These are phyloP conservation scores for Cladosporium sp. DNA, from an alignment of 2,329 filamentous ascomycete genomes.

Conservation along the genomic window DNA sequence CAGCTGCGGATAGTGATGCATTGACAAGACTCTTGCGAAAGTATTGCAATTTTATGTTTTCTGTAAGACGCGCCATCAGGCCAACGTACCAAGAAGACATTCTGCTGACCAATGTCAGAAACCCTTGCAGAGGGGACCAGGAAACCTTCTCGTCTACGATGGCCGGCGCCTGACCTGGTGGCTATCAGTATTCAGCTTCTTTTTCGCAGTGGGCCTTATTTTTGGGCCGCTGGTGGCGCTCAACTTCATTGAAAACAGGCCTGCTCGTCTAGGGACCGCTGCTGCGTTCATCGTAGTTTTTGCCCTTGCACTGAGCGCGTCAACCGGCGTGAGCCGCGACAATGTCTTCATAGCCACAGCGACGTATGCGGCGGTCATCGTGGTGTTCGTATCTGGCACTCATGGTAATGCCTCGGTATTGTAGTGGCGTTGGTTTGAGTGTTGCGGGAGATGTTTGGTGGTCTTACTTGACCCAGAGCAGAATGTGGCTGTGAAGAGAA, in stretches of 20 bases:
- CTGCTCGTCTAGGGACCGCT: constrained; percentile 11
- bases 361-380: constrained; percentile 14
- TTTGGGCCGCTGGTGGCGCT: constrained; percentile 13
- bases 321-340: constrained; percentile 13
- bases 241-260: constrained; percentile 7
- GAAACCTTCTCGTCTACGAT: too few species aligned
- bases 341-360: constrained; percentile 16
- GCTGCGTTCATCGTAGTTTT: constrained; percentile 15
- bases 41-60: constrained; percentile 9
- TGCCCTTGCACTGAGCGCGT: constrained; percentile 5
- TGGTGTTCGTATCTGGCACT: constrained; percentile 14
- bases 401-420: too few species aligned
- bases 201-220: constrained; percentile 11
- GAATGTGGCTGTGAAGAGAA: too few species aligned
- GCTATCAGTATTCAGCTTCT: constrained; percentile 10
- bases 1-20: constrained; percentile 5
- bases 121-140: background rate
- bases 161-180: background rate
- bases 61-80: background rate
- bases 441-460: too few species aligned
- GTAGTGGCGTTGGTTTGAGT: too few species aligned
- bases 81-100: too few species aligned
- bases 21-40: constrained; percentile 5
- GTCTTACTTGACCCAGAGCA: too few species aligned
- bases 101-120: background rate